Conservation (phyloP, 306 rosid species). For the Acacia acuminata region DNA sequence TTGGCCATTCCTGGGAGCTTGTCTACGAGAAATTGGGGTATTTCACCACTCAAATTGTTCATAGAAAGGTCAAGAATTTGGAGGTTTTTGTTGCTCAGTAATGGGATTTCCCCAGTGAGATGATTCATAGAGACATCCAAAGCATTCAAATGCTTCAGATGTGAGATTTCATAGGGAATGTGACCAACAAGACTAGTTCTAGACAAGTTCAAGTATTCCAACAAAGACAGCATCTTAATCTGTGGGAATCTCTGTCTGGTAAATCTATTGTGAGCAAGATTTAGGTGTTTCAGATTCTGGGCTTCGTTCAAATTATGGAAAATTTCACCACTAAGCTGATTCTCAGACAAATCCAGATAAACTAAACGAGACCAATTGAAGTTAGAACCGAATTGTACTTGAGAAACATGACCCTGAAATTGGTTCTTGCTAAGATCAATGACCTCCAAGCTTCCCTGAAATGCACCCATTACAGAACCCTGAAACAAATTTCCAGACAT, state of each 20-base stretch:
- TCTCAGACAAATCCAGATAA: conserved; percentile 88
- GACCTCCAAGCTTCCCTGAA: conserved; percentile 66
- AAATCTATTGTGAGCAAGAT: conserved; percentile 85
- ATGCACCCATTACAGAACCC: conserved; percentile 70
- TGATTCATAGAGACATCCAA: conserved; percentile 85
- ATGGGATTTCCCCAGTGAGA: conserved; percentile 70
- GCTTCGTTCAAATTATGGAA: conserved; percentile 55
- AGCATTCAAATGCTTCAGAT: conserved; percentile 50
- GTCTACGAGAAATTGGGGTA: conserved; percentile 58
- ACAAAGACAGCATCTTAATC: conserved; percentile 47
- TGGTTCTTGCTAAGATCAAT: conserved; percentile 87
- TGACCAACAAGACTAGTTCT: conserved; percentile 65
- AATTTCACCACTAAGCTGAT: conserved; percentile 76
- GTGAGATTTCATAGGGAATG: conserved; percentile 66
- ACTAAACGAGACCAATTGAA: conserved; percentile 73
- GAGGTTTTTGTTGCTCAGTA: conserved; percentile 43
- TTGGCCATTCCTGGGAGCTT: conserved; percentile 75
- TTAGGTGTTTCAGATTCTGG: conserved; percentile 69
- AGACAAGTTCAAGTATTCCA: conserved; percentile 86
- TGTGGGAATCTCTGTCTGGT: conserved; percentile 62
- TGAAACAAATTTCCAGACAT: conserved; percentile 79
- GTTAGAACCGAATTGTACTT: conserved; percentile 68
- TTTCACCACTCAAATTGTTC: conserved; percentile 81
- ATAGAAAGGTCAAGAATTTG: conserved; percentile 72
- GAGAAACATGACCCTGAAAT: conserved; percentile 80